These are phyloP conservation scores for Coemansia sp. DNA, from an alignment of 192 early-diverging fungal species.

Conservation along the genomic window DNA sequence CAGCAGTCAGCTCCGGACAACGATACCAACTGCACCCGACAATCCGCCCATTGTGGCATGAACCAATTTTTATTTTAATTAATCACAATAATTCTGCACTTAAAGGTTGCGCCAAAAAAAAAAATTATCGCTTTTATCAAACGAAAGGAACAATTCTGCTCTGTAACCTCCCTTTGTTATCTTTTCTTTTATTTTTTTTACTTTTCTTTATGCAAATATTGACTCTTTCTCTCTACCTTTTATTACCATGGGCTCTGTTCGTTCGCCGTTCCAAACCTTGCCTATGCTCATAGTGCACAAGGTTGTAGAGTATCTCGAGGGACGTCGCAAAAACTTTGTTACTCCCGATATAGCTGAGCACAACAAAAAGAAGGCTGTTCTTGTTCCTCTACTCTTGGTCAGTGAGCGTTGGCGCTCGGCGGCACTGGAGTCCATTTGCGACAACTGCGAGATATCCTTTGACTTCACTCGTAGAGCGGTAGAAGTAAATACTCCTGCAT, in stretches of 20 bases:
- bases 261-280: background rate
- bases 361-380: background rate
- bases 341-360: background rate
- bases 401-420: conserved; percentile 5
- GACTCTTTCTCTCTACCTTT: background rate
- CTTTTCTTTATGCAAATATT: too few relatives aligned
- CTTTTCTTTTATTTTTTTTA: too few relatives aligned
- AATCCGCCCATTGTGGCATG: too few relatives aligned
- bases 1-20: too few relatives aligned
- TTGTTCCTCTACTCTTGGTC: background rate
- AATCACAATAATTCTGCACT: too few relatives aligned
- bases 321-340: background rate
- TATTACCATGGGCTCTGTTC: background rate
- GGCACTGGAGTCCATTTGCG: background rate
- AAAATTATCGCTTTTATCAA: too few relatives aligned
- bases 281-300: background rate
- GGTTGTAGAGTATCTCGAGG: background rate
- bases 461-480: background rate
- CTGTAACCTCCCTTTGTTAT: too few relatives aligned
- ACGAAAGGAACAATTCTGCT: too few relatives aligned
- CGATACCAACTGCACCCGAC: too few relatives aligned
- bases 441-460: background rate
- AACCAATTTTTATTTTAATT: too few relatives aligned
- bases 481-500: background rate
- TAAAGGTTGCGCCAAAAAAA: too few relatives aligned